These are phyloP conservation scores for Eustoma russellianum DNA, from an alignment of 257 asterid species.

Conservation along the genomic window DNA sequence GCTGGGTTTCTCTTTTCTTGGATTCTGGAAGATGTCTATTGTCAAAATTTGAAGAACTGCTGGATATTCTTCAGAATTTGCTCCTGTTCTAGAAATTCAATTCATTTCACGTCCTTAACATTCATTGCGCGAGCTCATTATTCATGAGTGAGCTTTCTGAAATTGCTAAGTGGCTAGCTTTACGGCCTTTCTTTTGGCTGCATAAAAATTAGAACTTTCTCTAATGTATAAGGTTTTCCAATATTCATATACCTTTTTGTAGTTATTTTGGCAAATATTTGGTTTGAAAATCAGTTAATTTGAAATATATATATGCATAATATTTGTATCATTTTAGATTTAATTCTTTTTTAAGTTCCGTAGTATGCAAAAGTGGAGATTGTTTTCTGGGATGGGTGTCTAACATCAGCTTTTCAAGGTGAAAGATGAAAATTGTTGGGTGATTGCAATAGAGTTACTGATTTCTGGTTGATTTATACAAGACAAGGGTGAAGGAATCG, in stretches of 20 bases:
- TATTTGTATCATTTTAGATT: too few relatives aligned
- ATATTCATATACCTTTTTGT: background rate
- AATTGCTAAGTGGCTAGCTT: background rate
- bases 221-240: too few relatives aligned
- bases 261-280: constrained; percentile 1
- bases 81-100: too few relatives aligned
- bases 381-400: background rate
- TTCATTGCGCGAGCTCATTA: constrained; percentile 2
- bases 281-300: background rate
- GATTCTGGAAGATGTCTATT: constrained; percentile 13
- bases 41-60: constrained; percentile 7
- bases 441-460: constrained; percentile 11
- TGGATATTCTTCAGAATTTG: too few relatives aligned
- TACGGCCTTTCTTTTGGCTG: too few relatives aligned
- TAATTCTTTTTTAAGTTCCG: too few relatives aligned
- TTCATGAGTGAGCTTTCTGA: constrained; percentile 4
- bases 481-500: too few relatives aligned
- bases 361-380: too few relatives aligned
- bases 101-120: background rate
- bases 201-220: too few relatives aligned
- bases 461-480: background rate
- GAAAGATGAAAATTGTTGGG: constrained; percentile 19
- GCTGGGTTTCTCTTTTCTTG: constrained; percentile 21
- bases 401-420: constrained; percentile 15
- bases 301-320: background rate